phyloP scores from a whole-genome alignment of 352 stramenopile species.

The Phytophthora capsici region DNA sequence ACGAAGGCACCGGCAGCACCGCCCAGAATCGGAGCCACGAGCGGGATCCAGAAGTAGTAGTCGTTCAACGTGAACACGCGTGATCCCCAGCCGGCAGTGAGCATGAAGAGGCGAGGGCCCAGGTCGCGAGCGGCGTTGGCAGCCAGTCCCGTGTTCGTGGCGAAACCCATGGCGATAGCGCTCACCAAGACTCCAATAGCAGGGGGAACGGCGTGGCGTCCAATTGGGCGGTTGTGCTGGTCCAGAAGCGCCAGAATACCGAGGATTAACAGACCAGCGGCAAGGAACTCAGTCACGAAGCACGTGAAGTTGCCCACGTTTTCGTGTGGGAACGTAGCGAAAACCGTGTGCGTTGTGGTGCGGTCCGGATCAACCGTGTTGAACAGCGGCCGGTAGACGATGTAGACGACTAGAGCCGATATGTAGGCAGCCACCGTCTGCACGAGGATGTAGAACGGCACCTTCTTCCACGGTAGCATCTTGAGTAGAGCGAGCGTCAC shows the following conservation, averaged over 20 bases:
- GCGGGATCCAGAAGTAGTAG: conserved; percentile 76
- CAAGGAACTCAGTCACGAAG: conserved; percentile 49
- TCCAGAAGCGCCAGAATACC: conserved; percentile 76
- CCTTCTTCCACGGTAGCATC: conserved; percentile 50
- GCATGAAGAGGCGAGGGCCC: conserved; percentile 68
- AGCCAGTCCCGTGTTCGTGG: conserved; percentile 84
- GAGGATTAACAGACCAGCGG: conserved; percentile 54
- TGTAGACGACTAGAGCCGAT: conserved; percentile 44
- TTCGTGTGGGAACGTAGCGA: conserved; percentile 45
- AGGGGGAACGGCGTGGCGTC: conserved; percentile 70
- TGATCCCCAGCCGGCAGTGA: conserved; percentile 64
- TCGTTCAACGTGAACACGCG: conserved; percentile 73
- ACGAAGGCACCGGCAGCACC: conserved; percentile 55
- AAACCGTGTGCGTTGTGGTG: conserved; percentile 40
- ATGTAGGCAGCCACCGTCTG: conserved; percentile 49
- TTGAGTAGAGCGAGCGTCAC: conserved; percentile 52
- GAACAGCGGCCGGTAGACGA: conserved; percentile 57
- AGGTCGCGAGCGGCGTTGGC: conserved; percentile 79
- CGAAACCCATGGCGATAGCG: conserved; percentile 80
- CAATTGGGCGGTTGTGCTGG: conserved; percentile 73
- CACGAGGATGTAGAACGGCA: conserved; percentile 48
- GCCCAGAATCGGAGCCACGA: conserved; percentile 69
- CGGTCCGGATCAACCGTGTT: conserved; percentile 45
- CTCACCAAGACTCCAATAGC: conserved; percentile 77
- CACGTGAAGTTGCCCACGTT: conserved; percentile 41